phyloP scores from a whole-genome alignment of 106 monocot species.

The Agapanthus africanus region DNA sequence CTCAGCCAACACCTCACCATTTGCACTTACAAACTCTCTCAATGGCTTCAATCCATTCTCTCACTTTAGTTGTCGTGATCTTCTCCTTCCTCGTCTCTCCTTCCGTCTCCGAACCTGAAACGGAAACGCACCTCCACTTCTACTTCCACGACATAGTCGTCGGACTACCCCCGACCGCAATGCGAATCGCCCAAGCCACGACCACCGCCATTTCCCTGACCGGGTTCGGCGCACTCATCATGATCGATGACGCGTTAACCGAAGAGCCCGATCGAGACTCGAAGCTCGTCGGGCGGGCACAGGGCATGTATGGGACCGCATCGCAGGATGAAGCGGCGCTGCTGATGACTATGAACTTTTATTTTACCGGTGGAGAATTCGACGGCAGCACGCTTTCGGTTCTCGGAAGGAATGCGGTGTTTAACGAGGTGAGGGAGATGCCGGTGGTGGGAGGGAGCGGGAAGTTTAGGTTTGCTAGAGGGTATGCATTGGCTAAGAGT shows the following conservation, averaged over 20 bases:
- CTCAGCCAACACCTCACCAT: too few species aligned
- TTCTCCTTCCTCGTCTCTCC: neutral
- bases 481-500: slow-evolving; percentile 17
- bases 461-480: slow-evolving; percentile 19
- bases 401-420: slow-evolving; percentile 7
- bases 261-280: slow-evolving; percentile 20
- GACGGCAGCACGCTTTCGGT: slow-evolving; percentile 31
- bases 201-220: neutral
- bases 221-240: neutral
- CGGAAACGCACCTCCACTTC: slow-evolving; percentile 17
- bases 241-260: slow-evolving; percentile 37
- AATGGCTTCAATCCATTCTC: too few species aligned
- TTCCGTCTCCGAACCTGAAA: neutral
- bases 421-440: slow-evolving; percentile 18
- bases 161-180: slow-evolving; percentile 19
- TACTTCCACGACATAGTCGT: slow-evolving; percentile 36
- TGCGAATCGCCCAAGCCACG: slow-evolving; percentile 6
- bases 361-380: slow-evolving; percentile 14
- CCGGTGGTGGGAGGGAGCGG: slow-evolving; percentile 33
- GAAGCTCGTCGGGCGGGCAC: slow-evolving; percentile 24
- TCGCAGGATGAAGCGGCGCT: slow-evolving; percentile 1
- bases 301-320: slow-evolving; percentile 24
- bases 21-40: too few species aligned
- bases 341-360: slow-evolving; percentile 12
- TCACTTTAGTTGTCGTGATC: too few species aligned